Evolutionary conservation across 2,329 filamentous ascomycete species (phyloP).

Genomic region (Ophioceras dolichostomum): DNA sequence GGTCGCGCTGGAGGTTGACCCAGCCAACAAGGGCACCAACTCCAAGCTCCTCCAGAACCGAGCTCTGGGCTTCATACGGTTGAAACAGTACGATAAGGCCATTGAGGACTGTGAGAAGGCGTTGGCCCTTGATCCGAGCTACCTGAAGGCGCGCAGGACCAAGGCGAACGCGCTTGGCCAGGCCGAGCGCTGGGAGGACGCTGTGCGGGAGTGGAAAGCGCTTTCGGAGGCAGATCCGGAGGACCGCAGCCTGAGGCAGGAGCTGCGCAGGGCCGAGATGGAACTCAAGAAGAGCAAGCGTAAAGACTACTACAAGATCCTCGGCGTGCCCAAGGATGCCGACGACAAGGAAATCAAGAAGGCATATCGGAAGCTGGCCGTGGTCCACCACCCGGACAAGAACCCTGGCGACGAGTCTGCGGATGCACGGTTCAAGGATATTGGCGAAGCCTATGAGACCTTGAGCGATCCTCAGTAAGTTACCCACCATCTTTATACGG

Average conservation of each 20-base stretch:
- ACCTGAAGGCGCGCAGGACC: constrained; percentile 85
- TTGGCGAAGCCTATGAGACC: constrained; percentile 93
- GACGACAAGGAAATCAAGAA: constrained; percentile 83
- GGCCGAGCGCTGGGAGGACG: constrained; percentile 84
- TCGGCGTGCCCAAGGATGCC: constrained; percentile 77
- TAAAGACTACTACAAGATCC: constrained; percentile 98
- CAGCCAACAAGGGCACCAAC: constrained; percentile 81
- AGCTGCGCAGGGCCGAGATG: constrained; percentile 80
- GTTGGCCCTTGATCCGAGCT: constrained; percentile 68
- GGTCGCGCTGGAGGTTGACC: constrained; percentile 73
- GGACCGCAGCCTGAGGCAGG: constrained; percentile 69
- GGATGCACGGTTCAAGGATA: constrained; percentile 92
- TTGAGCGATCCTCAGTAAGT: constrained; percentile 86
- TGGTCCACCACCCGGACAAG: constrained; percentile 94
- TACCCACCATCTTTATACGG: constrained; percentile 1
- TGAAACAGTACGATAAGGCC: constrained; percentile 74
- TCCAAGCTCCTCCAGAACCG: constrained; percentile 92
- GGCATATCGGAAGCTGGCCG: constrained; percentile 89
- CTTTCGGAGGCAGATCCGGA: constrained; percentile 73
- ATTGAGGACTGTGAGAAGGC: constrained; percentile 80
- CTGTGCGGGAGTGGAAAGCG: constrained; percentile 77
- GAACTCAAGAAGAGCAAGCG: constrained; percentile 96
- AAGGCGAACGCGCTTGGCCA: constrained; percentile 82
- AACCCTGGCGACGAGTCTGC: constrained; percentile 78
- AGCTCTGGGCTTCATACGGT: constrained; percentile 69